A percentile compares a stretch with the other conserved stretches of the same genome.
Conservation (phyloP, 140 eudicot species). For the Cichorium intybus region DNA sequence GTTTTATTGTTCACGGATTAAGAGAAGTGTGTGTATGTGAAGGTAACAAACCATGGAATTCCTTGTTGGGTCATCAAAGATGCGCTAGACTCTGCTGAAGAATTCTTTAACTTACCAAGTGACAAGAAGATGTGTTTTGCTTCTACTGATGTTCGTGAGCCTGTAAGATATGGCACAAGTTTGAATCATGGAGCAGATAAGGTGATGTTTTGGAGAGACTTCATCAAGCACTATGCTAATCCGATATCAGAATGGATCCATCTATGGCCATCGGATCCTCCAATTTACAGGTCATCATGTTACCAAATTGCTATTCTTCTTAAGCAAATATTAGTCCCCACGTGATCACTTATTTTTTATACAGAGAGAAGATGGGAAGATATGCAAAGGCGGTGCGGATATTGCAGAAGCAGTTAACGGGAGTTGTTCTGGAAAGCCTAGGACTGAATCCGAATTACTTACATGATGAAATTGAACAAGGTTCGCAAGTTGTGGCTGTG, state of each 20-base stretch:
- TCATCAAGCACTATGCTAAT: conserved; percentile 63
- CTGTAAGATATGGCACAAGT: conserved; percentile 73
- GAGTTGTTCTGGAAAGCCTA: conserved; percentile 52
- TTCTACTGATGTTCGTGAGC: conserved; percentile 53
- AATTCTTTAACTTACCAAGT: conserved; percentile 51
- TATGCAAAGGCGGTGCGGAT: conserved; percentile 45
- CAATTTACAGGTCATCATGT: conserved; percentile 51
- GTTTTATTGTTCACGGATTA: conserved; percentile 4
- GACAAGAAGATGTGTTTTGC: conserved; percentile 50
- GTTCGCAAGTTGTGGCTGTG: conserved; percentile 64
- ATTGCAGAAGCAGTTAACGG: conserved; percentile 42
- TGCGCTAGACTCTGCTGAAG: conserved; percentile 48
- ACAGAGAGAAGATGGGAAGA: conserved; percentile 62
- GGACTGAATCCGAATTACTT: conserved; percentile 50
- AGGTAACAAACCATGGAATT: conserved; percentile 77
- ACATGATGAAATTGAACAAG: conserved; percentile 43
- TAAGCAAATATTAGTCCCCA: neutral
- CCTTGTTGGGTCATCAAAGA: conserved; percentile 38
- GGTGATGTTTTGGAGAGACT: conserved; percentile 66
- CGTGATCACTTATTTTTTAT: neutral
- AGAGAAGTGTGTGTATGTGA: conserved; percentile 9
- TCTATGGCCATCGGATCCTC: conserved; percentile 70
- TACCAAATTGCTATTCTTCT: neutral
- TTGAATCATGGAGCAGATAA: conserved; percentile 49
- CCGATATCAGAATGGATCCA: conserved; percentile 54